Conservation (phyloP, 805 yeast genomes). For the Ogataea naganishii region DNA sequence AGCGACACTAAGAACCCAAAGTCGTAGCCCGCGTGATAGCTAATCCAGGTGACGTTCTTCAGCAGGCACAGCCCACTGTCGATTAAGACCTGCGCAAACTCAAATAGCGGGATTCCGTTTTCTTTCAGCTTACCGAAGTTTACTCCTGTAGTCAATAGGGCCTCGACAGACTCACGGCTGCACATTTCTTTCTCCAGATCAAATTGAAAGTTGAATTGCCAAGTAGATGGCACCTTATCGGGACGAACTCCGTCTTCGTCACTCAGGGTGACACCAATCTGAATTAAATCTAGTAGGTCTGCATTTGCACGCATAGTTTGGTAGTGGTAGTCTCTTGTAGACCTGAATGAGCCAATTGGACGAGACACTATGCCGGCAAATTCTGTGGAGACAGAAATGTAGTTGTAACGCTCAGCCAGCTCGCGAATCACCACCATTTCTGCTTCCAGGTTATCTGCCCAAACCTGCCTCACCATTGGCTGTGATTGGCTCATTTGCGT, state of each 20-base stretch:
- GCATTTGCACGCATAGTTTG: conserved; percentile 91
- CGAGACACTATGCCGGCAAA: conserved; percentile 95
- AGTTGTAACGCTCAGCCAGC: conserved; percentile 46
- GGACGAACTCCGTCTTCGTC: conserved; percentile 66
- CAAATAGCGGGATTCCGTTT: conserved; percentile 70
- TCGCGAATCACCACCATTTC: conserved; percentile 58
- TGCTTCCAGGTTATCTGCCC: conserved; percentile 59
- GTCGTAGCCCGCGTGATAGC: conserved; percentile 92
- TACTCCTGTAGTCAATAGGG: conserved; percentile 73
- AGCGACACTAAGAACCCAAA: conserved; percentile 80
- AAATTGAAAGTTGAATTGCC: conserved; percentile 93
- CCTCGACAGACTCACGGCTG: conserved; percentile 74
- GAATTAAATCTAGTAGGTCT: conserved; percentile 78
- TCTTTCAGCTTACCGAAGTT: conserved; percentile 68
- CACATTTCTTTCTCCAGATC: conserved; percentile 76
- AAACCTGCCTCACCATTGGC: conserved; percentile 61
- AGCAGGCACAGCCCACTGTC: conserved; percentile 81
- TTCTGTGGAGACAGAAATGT: conserved; percentile 75
- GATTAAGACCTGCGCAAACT: conserved; percentile 76
- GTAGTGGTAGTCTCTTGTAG: conserved; percentile 88
- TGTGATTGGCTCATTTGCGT: conserved; percentile 28
- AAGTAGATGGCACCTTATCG: conserved; percentile 61
- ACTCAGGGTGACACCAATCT: conserved; percentile 71
- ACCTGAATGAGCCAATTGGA: conserved; percentile 88
- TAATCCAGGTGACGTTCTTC: conserved; percentile 70